These are phyloP conservation scores for Xylaria sp. DNA, from an alignment of 495 filamentous ascomycete genomes.

Conservation along the genomic window DNA sequence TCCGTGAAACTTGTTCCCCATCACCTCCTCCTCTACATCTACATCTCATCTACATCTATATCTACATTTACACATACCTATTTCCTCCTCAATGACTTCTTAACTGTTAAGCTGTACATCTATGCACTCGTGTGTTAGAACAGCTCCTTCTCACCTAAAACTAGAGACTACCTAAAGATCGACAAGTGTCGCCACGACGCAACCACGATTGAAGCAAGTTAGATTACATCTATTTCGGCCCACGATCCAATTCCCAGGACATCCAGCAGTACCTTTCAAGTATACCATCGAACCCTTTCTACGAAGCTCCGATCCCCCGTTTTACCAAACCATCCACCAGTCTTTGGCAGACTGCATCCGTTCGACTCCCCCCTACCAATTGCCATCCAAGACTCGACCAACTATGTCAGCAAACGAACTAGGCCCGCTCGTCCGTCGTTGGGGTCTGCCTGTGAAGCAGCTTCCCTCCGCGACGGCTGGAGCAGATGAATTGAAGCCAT, in stretches of 20 bases:
- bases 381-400: not conserved
- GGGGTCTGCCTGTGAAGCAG: slow-evolving; percentile 48
- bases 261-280: not conserved
- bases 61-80: not conserved
- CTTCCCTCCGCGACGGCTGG: slow-evolving; percentile 44
- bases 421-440: slow-evolving; percentile 49
- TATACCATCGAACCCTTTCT: not conserved
- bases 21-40: not conserved
- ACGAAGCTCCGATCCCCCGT: not conserved
- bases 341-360: not conserved
- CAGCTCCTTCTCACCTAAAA: not conserved
- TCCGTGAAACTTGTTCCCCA: not conserved
- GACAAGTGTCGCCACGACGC: not conserved
- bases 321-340: not conserved
- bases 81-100: not conserved
- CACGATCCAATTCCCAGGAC: not conserved
- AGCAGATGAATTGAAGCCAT: slow-evolving; percentile 42
- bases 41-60: too few species aligned
- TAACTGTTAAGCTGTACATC: not conserved
- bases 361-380: not conserved
- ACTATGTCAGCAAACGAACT: slow-evolving; percentile 21
- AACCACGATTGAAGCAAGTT: slow-evolving; percentile 1
- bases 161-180: not conserved
- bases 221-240: not conserved
- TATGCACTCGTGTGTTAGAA: not conserved